Percentiles rank a stretch among this genome's conserved stretches.
These are phyloP conservation scores for Gossypium thurberi DNA, from an alignment of 345 rosid species.

Conservation along the genomic window DNA sequence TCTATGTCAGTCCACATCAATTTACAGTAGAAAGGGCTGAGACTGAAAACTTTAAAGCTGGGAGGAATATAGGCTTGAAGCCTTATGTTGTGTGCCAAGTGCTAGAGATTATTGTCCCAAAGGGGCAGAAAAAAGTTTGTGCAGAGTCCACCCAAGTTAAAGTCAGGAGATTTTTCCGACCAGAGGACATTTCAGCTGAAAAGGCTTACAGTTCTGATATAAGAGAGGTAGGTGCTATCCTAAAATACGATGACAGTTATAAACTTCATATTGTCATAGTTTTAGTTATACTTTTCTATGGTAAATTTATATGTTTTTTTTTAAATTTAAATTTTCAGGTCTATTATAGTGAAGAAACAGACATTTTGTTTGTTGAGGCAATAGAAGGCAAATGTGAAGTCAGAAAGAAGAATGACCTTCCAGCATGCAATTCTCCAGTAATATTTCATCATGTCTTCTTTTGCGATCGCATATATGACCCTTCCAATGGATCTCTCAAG, in stretches of 20 bases:
- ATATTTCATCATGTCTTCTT: constrained; percentile 70
- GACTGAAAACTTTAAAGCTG: constrained; percentile 38
- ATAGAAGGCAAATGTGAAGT: constrained; percentile 84
- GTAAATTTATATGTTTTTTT: neutral
- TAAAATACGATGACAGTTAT: neutral
- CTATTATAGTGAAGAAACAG: constrained; percentile 58
- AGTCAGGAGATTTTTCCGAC: constrained; percentile 54
- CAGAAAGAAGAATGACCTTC: constrained; percentile 63
- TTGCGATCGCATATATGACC: constrained; percentile 71
- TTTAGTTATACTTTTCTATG: constrained; percentile 2
- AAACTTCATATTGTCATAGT: neutral
- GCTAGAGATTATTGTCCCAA: constrained; percentile 36
- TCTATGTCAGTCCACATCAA: constrained; percentile 39
- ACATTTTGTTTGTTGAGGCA: constrained; percentile 26
- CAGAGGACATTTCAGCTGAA: constrained; percentile 63
- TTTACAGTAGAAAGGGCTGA: constrained; percentile 25
- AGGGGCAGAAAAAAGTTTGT: constrained; percentile 22
- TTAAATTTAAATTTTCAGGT: constrained; percentile 36
- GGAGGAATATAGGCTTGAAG: constrained; percentile 57
- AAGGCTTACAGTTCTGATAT: constrained; percentile 59
- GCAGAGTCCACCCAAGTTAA: constrained; percentile 34
- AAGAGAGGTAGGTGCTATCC: constrained; percentile 37
- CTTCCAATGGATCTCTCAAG: constrained; percentile 59
- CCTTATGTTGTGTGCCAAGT: constrained; percentile 61
- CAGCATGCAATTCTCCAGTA: constrained; percentile 31